Conservation (phyloP, 192 early-diverging fungal species). For the Geosiphon pyriformis region DNA sequence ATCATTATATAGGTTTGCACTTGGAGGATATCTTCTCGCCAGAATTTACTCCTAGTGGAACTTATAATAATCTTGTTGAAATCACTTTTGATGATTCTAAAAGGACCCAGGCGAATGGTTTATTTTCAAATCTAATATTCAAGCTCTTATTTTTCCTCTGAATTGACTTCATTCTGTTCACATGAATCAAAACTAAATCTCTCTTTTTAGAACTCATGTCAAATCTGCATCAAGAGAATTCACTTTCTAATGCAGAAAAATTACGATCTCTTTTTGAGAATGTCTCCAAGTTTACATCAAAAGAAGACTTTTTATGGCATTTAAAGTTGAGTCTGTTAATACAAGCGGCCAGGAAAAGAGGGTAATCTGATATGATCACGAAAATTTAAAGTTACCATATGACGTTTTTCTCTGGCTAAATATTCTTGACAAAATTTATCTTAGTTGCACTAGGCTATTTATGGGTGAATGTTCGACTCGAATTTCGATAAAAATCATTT, state of each 20-base stretch:
- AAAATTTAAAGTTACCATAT: not conserved
- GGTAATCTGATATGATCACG: constrained; percentile 29
- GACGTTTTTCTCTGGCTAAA: constrained; percentile 2
- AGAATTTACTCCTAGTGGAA: constrained; percentile 34
- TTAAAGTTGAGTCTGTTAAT: constrained; percentile 56
- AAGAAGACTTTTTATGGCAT: constrained; percentile 64
- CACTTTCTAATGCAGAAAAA: constrained; percentile 31
- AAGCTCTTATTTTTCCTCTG: no score
- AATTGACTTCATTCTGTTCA: no score
- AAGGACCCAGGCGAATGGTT: constrained; percentile 31
- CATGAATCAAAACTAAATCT: no score
- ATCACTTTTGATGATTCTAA: constrained; percentile 20
- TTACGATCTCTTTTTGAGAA: constrained; percentile 47
- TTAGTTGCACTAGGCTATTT: constrained; percentile 56
- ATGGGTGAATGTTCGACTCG: constrained; percentile 78
- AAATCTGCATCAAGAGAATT: not conserved
- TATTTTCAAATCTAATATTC: not conserved
- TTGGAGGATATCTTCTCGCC: constrained; percentile 65
- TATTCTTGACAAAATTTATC: not conserved
- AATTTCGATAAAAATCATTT: constrained; percentile 69
- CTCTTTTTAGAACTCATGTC: constrained; percentile 7
- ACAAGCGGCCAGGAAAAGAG: constrained; percentile 43
- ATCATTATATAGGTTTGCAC: constrained; percentile 38
- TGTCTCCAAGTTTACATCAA: constrained; percentile 56
- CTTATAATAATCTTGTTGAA: constrained; percentile 34